phyloP scores from a whole-genome alignment of 371 early-diverging fungal species.

The Phascolomyces articulosus region DNA sequence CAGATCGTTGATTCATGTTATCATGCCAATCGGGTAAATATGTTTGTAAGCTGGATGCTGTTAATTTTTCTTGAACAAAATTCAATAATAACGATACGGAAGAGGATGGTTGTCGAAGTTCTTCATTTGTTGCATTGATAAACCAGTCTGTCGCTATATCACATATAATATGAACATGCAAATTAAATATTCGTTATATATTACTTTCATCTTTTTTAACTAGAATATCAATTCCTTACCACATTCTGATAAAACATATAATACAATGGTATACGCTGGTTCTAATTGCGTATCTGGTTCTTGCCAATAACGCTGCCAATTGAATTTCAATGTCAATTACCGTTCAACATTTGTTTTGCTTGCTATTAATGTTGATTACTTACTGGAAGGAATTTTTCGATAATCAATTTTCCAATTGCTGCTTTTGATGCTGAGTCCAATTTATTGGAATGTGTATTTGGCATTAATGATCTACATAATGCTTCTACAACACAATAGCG shows the following conservation, averaged over 20 bases:
- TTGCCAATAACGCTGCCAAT: slow-evolving; percentile 35
- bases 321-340: too few species aligned
- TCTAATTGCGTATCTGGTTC: slow-evolving; percentile 18
- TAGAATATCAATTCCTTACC: slow-evolving; percentile 16
- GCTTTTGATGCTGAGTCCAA: not conserved
- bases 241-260: slow-evolving; percentile 35
- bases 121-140: slow-evolving; percentile 20
- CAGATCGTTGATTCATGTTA: slow-evolving; percentile 15
- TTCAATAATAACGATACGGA: slow-evolving; percentile 18
- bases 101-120: slow-evolving; percentile 23
- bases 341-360: too few species aligned
- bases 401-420: slow-evolving; percentile 17
- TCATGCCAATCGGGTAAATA: slow-evolving; percentile 15
- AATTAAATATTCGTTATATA: not conserved
- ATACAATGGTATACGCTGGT: slow-evolving; percentile 28
- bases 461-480: slow-evolving; percentile 30
- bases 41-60: slow-evolving; percentile 17
- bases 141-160: slow-evolving; percentile 34
- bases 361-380: not conserved
- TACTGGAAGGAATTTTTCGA: slow-evolving; percentile 32
- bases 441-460: slow-evolving; percentile 9
- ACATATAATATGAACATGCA: not conserved
- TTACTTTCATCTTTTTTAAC: not conserved
- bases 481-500: slow-evolving; percentile 37
- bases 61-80: slow-evolving; percentile 30